Evolutionary conservation across 2,329 filamentous ascomycete genomes (phyloP).

Genomic region (Proliferodiscus dingleyae): DNA sequence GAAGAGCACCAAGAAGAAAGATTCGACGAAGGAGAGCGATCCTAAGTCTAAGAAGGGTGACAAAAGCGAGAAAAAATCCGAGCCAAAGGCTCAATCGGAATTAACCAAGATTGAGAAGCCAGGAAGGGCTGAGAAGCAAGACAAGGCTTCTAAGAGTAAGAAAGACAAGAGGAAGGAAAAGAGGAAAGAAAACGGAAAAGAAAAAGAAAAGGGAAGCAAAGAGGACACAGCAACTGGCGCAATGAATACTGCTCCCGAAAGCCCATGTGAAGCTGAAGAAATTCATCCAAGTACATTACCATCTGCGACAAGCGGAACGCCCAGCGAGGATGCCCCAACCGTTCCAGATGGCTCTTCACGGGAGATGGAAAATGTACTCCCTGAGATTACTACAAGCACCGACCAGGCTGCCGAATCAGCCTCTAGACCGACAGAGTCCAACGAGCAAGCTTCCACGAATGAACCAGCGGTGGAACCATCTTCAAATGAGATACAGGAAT

Average conservation of each 20-base stretch:
- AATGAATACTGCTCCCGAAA: conserved; percentile 2
- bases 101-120: background rate
- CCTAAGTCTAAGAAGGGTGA: conserved; percentile 12
- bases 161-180: conserved; percentile 11
- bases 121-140: background rate
- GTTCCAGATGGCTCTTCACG: no score
- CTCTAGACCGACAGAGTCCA: no score
- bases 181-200: conserved; percentile 6
- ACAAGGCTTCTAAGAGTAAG: conserved; percentile 4
- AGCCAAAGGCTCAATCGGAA: background rate
- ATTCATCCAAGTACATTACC: conserved; percentile 6
- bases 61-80: conserved; percentile 4
- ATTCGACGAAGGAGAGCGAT: conserved; percentile 12
- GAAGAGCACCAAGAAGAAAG: conserved; percentile 18
- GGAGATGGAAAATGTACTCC: no score
- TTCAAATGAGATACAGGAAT: no score
- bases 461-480: no score
- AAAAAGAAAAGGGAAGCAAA: conserved; percentile 9
- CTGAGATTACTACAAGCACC: no score
- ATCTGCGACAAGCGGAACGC: background rate
- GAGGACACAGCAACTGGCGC: conserved; percentile 1
- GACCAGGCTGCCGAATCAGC: no score
- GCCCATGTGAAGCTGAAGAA: background rate
- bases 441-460: no score
- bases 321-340: no score